These are phyloP conservation scores for Coprinopsis strossmayeri DNA, from an alignment of 768 basidiomycete species.

Conservation along the genomic window DNA sequence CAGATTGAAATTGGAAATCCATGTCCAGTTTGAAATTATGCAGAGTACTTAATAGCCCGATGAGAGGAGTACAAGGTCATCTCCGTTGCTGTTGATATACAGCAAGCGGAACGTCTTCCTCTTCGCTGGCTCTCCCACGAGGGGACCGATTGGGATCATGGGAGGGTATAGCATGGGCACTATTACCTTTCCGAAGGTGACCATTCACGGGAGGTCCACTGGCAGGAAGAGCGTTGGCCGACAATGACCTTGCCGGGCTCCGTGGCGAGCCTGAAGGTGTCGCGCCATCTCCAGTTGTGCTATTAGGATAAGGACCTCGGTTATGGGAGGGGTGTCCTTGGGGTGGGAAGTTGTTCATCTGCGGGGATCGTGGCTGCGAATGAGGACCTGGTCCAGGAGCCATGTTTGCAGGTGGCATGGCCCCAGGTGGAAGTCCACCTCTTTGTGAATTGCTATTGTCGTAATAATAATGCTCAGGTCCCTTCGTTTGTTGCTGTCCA, in stretches of 20 bases:
- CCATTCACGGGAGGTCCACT: conserved; percentile 35
- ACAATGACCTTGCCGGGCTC: conserved; percentile 60
- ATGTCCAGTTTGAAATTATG: conserved; percentile 2
- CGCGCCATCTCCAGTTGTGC: conserved; percentile 20
- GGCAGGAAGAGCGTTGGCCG: conserved; percentile 48
- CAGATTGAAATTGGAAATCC: not conserved
- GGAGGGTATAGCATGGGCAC: conserved; percentile 53
- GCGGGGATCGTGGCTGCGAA: conserved; percentile 6
- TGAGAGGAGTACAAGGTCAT: too few relatives aligned
- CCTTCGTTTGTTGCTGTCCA: conserved; percentile 23
- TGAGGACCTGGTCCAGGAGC: conserved; percentile 17
- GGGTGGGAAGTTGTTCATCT: conserved; percentile 17
- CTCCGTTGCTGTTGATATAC: conserved; percentile 70
- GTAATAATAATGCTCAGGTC: conserved; percentile 32
- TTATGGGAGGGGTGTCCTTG: conserved; percentile 21
- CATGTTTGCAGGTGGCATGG: conserved; percentile 48
- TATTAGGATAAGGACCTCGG: conserved; percentile 28
- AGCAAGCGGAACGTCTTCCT: conserved; percentile 78
- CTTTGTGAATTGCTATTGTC: conserved; percentile 27
- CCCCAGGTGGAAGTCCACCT: conserved; percentile 47
- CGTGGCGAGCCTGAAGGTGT: conserved; percentile 25
- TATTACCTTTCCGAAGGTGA: conserved; percentile 56
- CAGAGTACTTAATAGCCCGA: conserved; percentile 9
- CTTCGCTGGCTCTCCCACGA: conserved; percentile 36
- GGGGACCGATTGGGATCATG: conserved; percentile 31